Percentiles rank a stretch among this genome's conserved stretches.
These are phyloP conservation scores for Elongisporangium prolatum DNA, from an alignment of 352 stramenopile genomes.

Conservation along the genomic window DNA sequence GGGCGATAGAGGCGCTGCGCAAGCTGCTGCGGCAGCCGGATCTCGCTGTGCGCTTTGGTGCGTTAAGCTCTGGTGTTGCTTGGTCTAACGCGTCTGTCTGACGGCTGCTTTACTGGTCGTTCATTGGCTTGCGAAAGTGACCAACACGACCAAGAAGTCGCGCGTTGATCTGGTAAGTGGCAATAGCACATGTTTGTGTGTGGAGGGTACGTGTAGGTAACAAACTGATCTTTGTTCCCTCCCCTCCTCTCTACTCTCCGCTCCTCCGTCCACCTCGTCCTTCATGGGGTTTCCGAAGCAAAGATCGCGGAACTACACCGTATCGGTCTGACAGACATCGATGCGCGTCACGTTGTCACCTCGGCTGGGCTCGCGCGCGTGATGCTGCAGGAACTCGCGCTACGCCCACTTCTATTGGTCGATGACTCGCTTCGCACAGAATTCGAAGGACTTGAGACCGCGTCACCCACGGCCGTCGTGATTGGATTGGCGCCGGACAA, in stretches of 20 bases:
- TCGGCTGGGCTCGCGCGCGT: slow-evolving; percentile 35
- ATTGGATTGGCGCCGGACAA: slow-evolving; percentile 38
- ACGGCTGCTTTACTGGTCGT: not conserved
- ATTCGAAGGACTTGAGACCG: slow-evolving; percentile 29
- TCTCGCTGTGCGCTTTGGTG: slow-evolving; percentile 47
- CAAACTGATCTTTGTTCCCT: not conserved
- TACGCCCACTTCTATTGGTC: slow-evolving; percentile 44
- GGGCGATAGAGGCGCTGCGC: slow-evolving; percentile 28
- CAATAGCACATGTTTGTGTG: not conserved
- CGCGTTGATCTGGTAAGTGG: slow-evolving; percentile 27
- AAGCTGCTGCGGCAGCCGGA: slow-evolving; percentile 23
- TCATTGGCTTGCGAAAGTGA: slow-evolving; percentile 23
- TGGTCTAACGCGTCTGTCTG: not conserved
- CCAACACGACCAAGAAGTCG: slow-evolving; percentile 70
- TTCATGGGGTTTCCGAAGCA: not conserved
- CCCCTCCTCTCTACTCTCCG: not conserved
- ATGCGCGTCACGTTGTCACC: slow-evolving; percentile 35
- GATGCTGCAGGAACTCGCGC: slow-evolving; percentile 24
- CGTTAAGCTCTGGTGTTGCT: slow-evolving; percentile 4
- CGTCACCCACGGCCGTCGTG: slow-evolving; percentile 55
- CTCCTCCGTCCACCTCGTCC: not conserved
- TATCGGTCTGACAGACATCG: slow-evolving; percentile 36
- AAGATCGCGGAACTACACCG: slow-evolving; percentile 35
- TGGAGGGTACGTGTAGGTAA: not conserved
- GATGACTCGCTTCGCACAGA: slow-evolving; percentile 38